These are phyloP conservation scores for Camelina hispida DNA, from an alignment of 345 rosid species.

Conservation along the genomic window DNA sequence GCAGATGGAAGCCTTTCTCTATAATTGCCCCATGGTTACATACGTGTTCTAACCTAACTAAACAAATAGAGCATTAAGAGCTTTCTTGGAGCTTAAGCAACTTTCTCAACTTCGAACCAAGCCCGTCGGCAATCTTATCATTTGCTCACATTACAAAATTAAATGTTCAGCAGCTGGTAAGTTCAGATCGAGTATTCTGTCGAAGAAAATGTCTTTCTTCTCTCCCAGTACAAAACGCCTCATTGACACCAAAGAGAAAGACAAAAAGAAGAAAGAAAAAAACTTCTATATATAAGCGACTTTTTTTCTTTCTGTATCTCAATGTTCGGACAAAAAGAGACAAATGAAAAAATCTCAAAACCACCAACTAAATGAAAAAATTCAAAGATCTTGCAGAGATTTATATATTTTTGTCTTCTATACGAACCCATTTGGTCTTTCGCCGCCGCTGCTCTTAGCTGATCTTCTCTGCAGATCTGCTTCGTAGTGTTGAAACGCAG, in stretches of 20 bases:
- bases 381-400: background rate
- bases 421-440: conserved; percentile 37
- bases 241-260: too few species aligned
- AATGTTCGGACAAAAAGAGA: conserved; percentile 22
- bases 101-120: background rate
- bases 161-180: background rate
- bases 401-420: conserved; percentile 15
- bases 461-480: conserved; percentile 46
- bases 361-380: conserved; percentile 19
- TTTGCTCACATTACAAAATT: background rate
- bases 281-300: background rate
- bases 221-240: conserved; percentile 1
- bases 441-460: conserved; percentile 26
- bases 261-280: background rate
- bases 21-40: background rate
- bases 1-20: background rate
- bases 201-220: background rate
- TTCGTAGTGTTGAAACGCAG: conserved; percentile 50
- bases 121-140: background rate
- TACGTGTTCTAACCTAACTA: background rate
- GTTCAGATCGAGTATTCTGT: background rate
- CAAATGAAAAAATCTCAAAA: conserved; percentile 22
- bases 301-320: background rate
- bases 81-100: background rate
- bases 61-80: background rate